Conservation (phyloP, 371 early-diverging fungal genomes). For the Blyttiomyces sp. region DNA sequence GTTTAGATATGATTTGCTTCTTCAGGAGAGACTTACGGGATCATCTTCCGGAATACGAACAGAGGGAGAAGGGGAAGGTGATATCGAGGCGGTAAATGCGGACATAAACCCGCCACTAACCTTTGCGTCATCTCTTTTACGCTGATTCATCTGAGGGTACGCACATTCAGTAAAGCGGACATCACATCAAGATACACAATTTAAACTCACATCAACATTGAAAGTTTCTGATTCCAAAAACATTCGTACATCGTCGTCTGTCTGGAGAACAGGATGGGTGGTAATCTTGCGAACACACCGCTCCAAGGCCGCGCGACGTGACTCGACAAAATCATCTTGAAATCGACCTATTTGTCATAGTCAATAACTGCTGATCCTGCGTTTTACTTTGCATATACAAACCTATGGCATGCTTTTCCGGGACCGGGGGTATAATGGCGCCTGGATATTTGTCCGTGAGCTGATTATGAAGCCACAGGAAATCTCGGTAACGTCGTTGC, state of each 20-base stretch:
- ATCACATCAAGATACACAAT: constrained; percentile 8
- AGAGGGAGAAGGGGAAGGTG: constrained; percentile 50
- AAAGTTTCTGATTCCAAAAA: constrained; percentile 90
- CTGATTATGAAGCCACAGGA: constrained; percentile 89
- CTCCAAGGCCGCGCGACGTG: constrained; percentile 79
- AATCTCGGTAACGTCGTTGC: constrained; percentile 86
- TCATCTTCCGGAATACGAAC: too few species aligned
- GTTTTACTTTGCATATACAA: neutral
- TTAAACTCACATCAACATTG: constrained; percentile 46
- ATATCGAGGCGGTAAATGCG: constrained; percentile 45
- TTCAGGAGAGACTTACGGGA: too few species aligned
- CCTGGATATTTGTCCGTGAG: constrained; percentile 79
- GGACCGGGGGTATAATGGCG: constrained; percentile 88
- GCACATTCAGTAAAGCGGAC: neutral
- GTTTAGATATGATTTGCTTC: too few species aligned
- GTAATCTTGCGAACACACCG: constrained; percentile 75
- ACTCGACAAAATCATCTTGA: constrained; percentile 92
- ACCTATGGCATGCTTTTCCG: constrained; percentile 88
- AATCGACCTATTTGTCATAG: constrained; percentile 67
- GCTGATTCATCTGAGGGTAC: constrained; percentile 26
- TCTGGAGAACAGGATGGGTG: constrained; percentile 78
- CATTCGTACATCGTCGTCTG: constrained; percentile 76
- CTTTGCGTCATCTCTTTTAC: constrained; percentile 38
- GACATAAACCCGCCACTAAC: constrained; percentile 59
- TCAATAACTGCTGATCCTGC: neutral